phyloP scores from a whole-genome alignment of 2,329 filamentous ascomycete species.

The Exophiala sp. region DNA sequence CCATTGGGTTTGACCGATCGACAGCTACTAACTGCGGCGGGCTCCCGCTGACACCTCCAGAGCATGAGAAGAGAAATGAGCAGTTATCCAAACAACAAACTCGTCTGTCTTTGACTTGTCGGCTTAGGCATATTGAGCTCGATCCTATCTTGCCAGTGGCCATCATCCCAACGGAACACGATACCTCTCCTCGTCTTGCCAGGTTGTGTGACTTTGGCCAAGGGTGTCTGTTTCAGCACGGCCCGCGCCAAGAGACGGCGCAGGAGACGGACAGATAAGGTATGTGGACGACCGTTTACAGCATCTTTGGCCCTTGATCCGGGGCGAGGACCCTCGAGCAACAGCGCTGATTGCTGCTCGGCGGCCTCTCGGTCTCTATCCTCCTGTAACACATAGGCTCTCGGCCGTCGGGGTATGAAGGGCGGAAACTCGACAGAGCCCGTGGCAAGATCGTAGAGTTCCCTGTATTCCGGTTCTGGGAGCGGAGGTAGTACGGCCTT shows the following conservation, averaged over 20 bases:
- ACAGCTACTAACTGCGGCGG: too few relatives aligned
- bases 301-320: slow-evolving; percentile 33
- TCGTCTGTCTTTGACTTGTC: slow-evolving; percentile 1
- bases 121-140: neutral
- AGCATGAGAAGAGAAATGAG: neutral
- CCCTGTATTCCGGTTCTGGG: slow-evolving; percentile 34
- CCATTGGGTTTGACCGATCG: neutral
- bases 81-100: slow-evolving; percentile 10
- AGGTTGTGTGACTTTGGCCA: slow-evolving; percentile 2
- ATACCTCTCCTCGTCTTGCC: neutral
- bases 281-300: slow-evolving; percentile 36
- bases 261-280: slow-evolving; percentile 38
- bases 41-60: too few relatives aligned
- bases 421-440: slow-evolving; percentile 31
- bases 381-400: slow-evolving; percentile 20
- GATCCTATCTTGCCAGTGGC: neutral
- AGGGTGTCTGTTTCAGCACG: slow-evolving; percentile 22
- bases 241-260: slow-evolving; percentile 23
- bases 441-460: slow-evolving; percentile 33
- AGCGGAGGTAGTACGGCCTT: slow-evolving; percentile 37
- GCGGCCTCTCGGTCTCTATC: slow-evolving; percentile 13
- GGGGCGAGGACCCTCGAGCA: slow-evolving; percentile 35
- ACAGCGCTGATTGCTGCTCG: slow-evolving; percentile 31
- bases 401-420: slow-evolving; percentile 27
- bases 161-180: slow-evolving; percentile 17